These are phyloP conservation scores for Lavandula angustifolia DNA, from an alignment of 257 asterid species.

Conservation along the genomic window DNA sequence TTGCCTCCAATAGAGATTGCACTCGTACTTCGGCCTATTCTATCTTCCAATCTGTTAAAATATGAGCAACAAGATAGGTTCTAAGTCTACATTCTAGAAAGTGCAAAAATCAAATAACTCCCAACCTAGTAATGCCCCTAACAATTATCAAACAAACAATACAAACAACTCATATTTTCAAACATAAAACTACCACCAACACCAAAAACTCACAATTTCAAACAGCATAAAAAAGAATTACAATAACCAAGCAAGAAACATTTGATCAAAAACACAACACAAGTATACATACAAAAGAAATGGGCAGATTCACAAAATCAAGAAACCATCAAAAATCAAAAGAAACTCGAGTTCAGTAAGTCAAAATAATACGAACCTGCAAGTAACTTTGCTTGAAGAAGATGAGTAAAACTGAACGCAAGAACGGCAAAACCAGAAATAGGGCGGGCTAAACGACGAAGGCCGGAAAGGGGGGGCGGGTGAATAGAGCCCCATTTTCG, in stretches of 20 bases:
- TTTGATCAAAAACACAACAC: slow-evolving; percentile 9
- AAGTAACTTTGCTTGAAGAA: slow-evolving; percentile 44
- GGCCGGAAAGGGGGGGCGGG: slow-evolving; percentile 57
- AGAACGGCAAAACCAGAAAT: slow-evolving; percentile 58
- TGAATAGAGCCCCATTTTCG: slow-evolving; percentile 71
- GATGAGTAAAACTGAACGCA: slow-evolving; percentile 40
- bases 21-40: slow-evolving; percentile 32
- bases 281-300: background rate
- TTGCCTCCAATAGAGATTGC: slow-evolving; percentile 33
- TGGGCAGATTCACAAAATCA: slow-evolving; percentile 3
- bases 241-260: background rate
- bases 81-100: slow-evolving; percentile 26
- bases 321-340: slow-evolving; percentile 20
- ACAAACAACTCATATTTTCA: background rate
- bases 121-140: slow-evolving; percentile 19
- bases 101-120: slow-evolving; percentile 8
- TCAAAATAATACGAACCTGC: slow-evolving; percentile 51
- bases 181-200: slow-evolving; percentile 4
- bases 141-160: background rate
- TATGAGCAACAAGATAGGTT: slow-evolving; percentile 8
- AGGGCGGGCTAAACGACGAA: slow-evolving; percentile 48
- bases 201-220: slow-evolving; percentile 23
- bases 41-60: slow-evolving; percentile 59
- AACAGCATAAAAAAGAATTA: slow-evolving; percentile 4
- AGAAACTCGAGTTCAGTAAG: background rate